Base-by-base conservation (phyloP, 176 grass and related monocot species). In the Lolium multiflorum region DNA sequence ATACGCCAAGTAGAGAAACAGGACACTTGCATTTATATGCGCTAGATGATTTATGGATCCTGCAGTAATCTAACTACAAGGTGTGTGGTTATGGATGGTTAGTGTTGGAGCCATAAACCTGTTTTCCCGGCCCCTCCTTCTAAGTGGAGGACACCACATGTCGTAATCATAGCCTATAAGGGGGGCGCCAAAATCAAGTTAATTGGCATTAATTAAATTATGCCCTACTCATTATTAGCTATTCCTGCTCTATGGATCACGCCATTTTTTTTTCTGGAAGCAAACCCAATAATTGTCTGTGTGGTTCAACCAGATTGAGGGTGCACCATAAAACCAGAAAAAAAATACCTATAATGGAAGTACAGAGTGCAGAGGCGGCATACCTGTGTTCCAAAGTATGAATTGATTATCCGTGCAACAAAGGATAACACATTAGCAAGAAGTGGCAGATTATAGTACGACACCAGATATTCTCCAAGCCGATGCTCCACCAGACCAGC, bases 351-450 rank as follows among this genome's bases (percentile, higher is more conserved):
- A 62, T 38, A 5, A 24, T 3, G 8, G 13, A 54, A 82, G 55
- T 85, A 20, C 60, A 87, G 63, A 81, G 39, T 16, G 20, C 39
- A 76, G 35, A 81, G 16, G 60, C 28, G 38, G 39, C 80, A 55
- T 87, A 99, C 97, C 97, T 99, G 94, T 78, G 97, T 99, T 96
- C 94, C 97, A 92, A 90, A 94, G 83, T 99, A 99, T 37, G 94
- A 96, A 89, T 99, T 99, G 82, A 99, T 90, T 77, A 85, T 94
- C 58, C 97, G 86, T 46, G 85, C 84, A 85, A 87, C 89, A 56
- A 99, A 99, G 57, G 94, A 99, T 61, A 99, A 63, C 24, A 94
- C 6, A 54, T 61, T 91, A 48, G 89, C 92, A 90, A 96, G 87
- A 88, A 94, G 63, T 76, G 92, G 90, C 17, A 86, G 90, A 81